These are phyloP conservation scores for Trifolium fragiferum DNA, from an alignment of 306 rosid species.

Conservation along the genomic window DNA sequence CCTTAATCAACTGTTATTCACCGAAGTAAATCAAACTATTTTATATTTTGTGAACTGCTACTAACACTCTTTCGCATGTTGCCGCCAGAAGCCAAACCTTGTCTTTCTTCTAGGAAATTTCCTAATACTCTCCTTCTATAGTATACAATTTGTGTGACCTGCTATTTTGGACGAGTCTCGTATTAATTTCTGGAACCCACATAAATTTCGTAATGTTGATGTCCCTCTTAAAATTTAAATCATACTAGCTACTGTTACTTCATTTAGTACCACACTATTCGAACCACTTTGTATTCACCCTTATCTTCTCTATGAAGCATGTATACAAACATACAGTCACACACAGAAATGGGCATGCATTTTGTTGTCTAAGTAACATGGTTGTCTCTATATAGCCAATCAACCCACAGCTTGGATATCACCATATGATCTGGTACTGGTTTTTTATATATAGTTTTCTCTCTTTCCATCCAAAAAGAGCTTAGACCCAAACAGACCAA, in stretches of 20 bases:
- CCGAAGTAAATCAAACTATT: background rate
- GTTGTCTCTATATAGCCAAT: background rate
- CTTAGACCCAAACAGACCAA: background rate
- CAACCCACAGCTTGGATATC: background rate
- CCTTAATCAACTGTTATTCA: background rate
- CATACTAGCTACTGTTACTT: background rate
- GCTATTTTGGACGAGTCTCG: background rate
- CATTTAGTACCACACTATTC: background rate
- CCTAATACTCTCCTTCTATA: background rate
- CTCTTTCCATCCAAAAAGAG: conserved; percentile 5
- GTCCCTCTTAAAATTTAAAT: background rate
- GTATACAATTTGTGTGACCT: background rate
- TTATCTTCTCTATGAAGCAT: background rate
- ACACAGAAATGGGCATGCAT: background rate
- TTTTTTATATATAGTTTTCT: background rate
- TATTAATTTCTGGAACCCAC: background rate
- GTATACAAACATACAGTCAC: background rate
- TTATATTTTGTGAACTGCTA: background rate
- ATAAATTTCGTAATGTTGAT: background rate
- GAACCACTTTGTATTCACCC: background rate
- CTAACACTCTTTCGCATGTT: background rate
- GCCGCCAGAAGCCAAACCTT: too few species aligned
- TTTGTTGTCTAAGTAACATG: background rate
- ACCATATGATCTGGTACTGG: background rate
- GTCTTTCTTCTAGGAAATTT: background rate